A percentile compares a stretch with the other conserved stretches of the same genome.
Conservation (phyloP, 495 filamentous ascomycete genomes). For the Terfezia boudieri region DNA sequence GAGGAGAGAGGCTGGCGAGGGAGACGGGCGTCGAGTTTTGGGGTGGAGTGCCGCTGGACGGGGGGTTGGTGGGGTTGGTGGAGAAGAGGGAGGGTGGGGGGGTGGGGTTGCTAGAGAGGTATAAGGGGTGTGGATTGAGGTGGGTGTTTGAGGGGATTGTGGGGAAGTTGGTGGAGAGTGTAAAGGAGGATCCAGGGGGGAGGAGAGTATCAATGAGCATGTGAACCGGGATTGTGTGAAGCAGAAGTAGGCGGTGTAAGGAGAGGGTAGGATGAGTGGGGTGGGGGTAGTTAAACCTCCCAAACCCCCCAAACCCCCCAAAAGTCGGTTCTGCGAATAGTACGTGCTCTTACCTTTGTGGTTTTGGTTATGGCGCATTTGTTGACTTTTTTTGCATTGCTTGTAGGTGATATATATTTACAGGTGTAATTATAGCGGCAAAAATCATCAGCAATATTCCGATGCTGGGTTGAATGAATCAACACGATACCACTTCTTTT, state of each 20-base stretch:
- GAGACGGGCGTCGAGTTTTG: constrained; percentile 70
- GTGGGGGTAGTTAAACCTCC: no score
- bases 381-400: no score
- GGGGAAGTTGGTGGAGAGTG: not conserved
- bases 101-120: not conserved
- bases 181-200: not conserved
- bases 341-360: no score
- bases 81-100: not conserved
- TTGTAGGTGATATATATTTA: no score
- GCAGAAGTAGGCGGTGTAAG: not conserved
- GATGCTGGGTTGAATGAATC: no score
- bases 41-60: constrained; percentile 43
- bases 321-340: no score
- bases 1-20: constrained; percentile 69
- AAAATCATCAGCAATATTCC: no score
- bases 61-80: not conserved
- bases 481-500: no score
- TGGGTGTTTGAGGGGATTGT: not conserved
- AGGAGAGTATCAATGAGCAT: not conserved
- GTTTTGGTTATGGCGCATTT: no score
- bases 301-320: no score
- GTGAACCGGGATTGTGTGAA: not conserved
- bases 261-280: no score
- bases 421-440: no score
- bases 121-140: not conserved